Evolutionary conservation across 495 filamentous ascomycete species (phyloP), one percentile per base, ranked within the genome.

Genomic region (Penicillium manginii): DNA sequence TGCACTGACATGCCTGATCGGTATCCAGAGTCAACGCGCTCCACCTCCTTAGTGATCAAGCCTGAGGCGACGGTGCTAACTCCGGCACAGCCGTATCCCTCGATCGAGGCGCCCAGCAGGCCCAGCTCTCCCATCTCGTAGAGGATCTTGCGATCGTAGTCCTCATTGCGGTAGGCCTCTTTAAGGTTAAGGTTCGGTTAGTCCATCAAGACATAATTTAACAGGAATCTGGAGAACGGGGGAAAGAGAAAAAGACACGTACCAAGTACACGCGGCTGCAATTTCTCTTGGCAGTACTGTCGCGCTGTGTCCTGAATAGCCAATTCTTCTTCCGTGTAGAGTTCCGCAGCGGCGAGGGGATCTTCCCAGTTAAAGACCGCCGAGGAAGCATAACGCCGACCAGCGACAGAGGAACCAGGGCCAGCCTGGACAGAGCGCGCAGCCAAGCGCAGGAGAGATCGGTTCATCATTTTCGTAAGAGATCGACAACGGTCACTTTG

Each of bases 111-210:
- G 31, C 94, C 94, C 11, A 98, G 80, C 0, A 98, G 83, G 33
- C 94, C 94, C 15, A 98, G 77, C 64, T 96, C 92, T 57, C 94
- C 94, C 94, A 98, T 98, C 76, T 98, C 94, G 67, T 85, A 82
- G 21, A 98, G 83, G 48, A 98, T 97, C 57, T 86, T 84, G 54
- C 83, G 83, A 73, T 98, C 94, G 73, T 93, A 98, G 69, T 96
- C 69, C 73, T 98, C 94, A 58, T 93, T 88, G 62, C 94, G 85
- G 76, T 97, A 97, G 60, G 94, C 96, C 77, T 98, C 94, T 97
- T 62, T 2, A 19, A 15, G 43, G 17, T 46, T 29, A 18, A 52
- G 29, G 39, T 11, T 39, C n/a, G 19, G 50, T 45, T 22, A 54
- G 47, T 59, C 22, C 57, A 55, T 40, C 21, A 17, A 19, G 35